These are phyloP conservation scores for Toxicodendron radicans DNA, from an alignment of 345 rosid species.

Conservation along the genomic window DNA sequence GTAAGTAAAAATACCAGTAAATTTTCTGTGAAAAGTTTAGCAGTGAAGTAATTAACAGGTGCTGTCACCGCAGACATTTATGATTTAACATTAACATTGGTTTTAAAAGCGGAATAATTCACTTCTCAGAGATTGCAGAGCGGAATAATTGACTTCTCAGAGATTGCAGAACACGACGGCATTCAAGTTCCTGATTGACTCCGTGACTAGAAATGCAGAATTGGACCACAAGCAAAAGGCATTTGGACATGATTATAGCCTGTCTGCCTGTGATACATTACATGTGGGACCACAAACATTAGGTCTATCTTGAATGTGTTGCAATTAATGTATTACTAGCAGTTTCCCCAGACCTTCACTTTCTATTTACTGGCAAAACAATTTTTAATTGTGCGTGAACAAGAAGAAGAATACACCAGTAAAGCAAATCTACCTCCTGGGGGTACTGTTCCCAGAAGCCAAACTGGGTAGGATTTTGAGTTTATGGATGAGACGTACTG, in stretches of 20 bases:
- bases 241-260: neutral
- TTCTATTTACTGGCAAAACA: neutral
- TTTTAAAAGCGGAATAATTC: neutral
- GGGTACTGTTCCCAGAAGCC: neutral
- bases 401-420: neutral
- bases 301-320: neutral
- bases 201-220: neutral
- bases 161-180: neutral
- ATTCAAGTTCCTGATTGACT: neutral
- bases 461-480: too few species aligned
- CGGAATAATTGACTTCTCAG: too few species aligned
- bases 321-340: neutral
- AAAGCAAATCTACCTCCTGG: neutral
- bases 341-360: neutral
- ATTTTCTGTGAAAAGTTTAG: too few species aligned
- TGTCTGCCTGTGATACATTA: neutral
- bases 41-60: too few species aligned
- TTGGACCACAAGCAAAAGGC: neutral
- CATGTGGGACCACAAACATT: neutral
- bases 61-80: too few species aligned
- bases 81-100: too few species aligned
- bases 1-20: too few species aligned
- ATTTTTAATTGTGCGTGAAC: too few species aligned
- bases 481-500: too few species aligned
- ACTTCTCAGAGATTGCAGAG: too few species aligned